Base-by-base conservation (phyloP, 495 filamentous ascomycete species). In the Penicillium tannophilum region DNA sequence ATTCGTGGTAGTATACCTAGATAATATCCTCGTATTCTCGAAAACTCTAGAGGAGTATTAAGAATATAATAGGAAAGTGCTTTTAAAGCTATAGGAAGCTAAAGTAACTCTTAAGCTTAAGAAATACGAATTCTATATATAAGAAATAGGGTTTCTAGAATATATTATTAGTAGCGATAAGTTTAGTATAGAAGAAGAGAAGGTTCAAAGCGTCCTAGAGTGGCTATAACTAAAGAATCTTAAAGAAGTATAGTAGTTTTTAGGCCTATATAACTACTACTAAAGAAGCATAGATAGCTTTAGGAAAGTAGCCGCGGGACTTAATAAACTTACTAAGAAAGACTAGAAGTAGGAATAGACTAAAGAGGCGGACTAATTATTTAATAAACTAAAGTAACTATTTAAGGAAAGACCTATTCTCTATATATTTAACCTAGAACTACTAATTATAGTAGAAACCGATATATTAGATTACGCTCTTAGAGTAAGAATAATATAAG, bases 221-320 rank as follows among this genome's bases (percentile, higher is more conserved):
- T 60, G n/a, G 55, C 41, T 7, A 8, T 56, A 14, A 31, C 52
- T 36, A 20, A 62, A 9, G 11, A 59, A 36, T 12, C 10, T 64
- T 11, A 54, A 57, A 7, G 54, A 62, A 14, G 43, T 59, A 2
- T 42, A 67, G 58, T 14, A 24, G 10, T 67, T 61, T 39, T n/a
- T 56, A 39, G 36, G 62, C 24, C 30, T 64, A 9, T 31, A 14
- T 24, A 63, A 63, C 10, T 70, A 60, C 30, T 61, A 67, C 50
- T 20, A 26, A 44, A n/a, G 42, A 36, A 61, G 56, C 6, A 42
- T 70, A 2, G 43, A 52, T 12, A 26, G 41, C 6, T 70, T 58
- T 47, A 44, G 54, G 1, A 42, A 53, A 45, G 16, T 55, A 11
- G 26, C 36, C 2, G 12, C 4, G 20, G 16, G 35, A 17, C 20